phyloP scores from a whole-genome alignment of 805 yeast genomes.

The Ogataea ganodermae region DNA sequence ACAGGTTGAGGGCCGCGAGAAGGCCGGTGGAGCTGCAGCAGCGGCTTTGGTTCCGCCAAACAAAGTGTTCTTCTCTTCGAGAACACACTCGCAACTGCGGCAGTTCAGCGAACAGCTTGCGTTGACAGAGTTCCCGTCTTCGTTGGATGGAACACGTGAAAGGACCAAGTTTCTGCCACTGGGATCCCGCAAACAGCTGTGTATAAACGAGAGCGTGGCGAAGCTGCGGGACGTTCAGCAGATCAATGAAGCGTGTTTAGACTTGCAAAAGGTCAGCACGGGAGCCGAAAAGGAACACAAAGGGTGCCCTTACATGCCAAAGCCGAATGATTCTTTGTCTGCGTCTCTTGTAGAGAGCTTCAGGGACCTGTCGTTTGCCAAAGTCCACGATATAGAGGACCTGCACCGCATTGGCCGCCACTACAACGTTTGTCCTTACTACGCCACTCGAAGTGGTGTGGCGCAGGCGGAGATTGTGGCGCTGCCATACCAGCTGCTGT shows the following conservation, averaged over 20 bases:
- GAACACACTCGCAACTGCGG: conserved; percentile 87
- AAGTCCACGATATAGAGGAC: conserved; percentile 79
- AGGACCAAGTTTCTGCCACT: conserved; percentile 67
- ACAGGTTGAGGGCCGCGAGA: conserved; percentile 39
- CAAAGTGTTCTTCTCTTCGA: conserved; percentile 70
- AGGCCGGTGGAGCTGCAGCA: conserved; percentile 15
- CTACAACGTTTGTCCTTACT: conserved; percentile 76
- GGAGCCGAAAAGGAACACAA: conserved; percentile 13
- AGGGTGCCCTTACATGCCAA: conserved; percentile 46
- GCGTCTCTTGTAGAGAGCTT: conserved; percentile 42
- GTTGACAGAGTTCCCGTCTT: conserved; percentile 63
- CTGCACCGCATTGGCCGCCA: conserved; percentile 59
- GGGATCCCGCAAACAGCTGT: conserved; percentile 83
- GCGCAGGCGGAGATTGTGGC: conserved; percentile 73
- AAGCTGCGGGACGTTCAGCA: conserved; percentile 48
- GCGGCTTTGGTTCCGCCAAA: conserved; percentile 27
- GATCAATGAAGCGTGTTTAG: conserved; percentile 81
- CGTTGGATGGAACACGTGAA: conserved; percentile 49
- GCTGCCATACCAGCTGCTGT: conserved; percentile 78
- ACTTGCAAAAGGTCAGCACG: conserved; percentile 50
- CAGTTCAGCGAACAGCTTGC: conserved; percentile 78
- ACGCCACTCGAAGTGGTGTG: conserved; percentile 61
- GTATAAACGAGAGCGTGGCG: conserved; percentile 67
- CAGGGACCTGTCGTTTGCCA: conserved; percentile 55
- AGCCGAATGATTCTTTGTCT: conserved; percentile 34